Percentiles rank a stretch among this genome's conserved stretches.
Conservation (phyloP, 2,329 filamentous ascomycete genomes). For the Alternaria atra region DNA sequence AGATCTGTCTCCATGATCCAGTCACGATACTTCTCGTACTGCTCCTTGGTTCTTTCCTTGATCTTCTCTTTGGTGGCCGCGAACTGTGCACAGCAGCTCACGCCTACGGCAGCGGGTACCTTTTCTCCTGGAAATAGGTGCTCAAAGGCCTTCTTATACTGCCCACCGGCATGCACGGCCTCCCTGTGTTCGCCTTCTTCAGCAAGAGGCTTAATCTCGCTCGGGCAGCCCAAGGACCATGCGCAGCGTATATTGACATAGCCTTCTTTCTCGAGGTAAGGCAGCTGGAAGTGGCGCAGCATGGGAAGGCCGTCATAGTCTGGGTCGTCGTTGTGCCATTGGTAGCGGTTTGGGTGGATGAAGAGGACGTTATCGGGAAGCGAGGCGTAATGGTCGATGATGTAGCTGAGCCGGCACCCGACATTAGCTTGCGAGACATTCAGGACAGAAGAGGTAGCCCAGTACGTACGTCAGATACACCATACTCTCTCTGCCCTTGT, state of each 20-base stretch:
- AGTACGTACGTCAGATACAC: slow-evolving; percentile 57
- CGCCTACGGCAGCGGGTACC: slow-evolving; percentile 58
- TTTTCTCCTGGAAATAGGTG: slow-evolving; percentile 56
- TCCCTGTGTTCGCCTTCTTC: slow-evolving; percentile 53
- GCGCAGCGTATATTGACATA: slow-evolving; percentile 65
- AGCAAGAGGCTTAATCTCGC: slow-evolving; percentile 58
- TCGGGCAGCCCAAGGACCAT: slow-evolving; percentile 62
- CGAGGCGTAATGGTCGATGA: slow-evolving; percentile 52
- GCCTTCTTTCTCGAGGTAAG: slow-evolving; percentile 59
- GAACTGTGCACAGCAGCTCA: slow-evolving; percentile 66
- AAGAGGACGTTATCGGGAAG: slow-evolving; percentile 55
- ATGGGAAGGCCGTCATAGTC: slow-evolving; percentile 62
- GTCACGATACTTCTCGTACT: slow-evolving; percentile 59
- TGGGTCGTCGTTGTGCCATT: slow-evolving; percentile 63
- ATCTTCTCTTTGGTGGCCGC: slow-evolving; percentile 61
- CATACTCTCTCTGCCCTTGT: slow-evolving; percentile 61
- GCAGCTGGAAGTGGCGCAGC: slow-evolving; percentile 59
- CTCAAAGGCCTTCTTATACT: slow-evolving; percentile 60
- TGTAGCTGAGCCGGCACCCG: slow-evolving; percentile 43
- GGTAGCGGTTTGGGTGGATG: slow-evolving; percentile 54
- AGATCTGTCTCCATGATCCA: slow-evolving; percentile 61
- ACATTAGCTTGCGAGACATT: slow-evolving; percentile 10
- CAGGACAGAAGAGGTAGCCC: neutral
- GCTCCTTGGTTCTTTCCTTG: slow-evolving; percentile 54
- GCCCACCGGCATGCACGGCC: slow-evolving; percentile 59